These are phyloP conservation scores for Noccaea caerulescens DNA, from an alignment of 345 rosid genomes.

Conservation along the genomic window DNA sequence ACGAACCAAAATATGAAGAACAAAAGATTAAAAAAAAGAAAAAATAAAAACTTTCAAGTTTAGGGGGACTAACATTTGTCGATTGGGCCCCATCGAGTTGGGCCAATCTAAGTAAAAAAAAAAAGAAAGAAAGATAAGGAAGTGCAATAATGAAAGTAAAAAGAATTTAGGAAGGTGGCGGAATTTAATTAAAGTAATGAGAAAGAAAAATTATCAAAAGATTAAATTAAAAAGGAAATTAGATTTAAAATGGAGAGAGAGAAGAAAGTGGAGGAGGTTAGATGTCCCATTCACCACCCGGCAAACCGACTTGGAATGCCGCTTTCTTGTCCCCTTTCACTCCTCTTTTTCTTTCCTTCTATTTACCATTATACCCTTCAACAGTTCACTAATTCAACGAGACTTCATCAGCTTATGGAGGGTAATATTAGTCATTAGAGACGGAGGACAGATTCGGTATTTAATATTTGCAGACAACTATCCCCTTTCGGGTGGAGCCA, in stretches of 20 bases:
- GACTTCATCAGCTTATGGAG: not conserved
- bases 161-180: slow-evolving; percentile 29
- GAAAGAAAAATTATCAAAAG: slow-evolving; percentile 10
- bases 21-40: not conserved
- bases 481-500: slow-evolving; percentile 46
- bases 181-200: not conserved
- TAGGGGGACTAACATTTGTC: not conserved
- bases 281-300: slow-evolving; percentile 52
- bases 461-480: slow-evolving; percentile 43
- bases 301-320: slow-evolving; percentile 51
- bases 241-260: slow-evolving; percentile 30
- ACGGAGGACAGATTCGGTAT: slow-evolving; percentile 26
- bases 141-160: slow-evolving; percentile 32
- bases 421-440: not conserved
- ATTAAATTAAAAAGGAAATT: slow-evolving; percentile 13
- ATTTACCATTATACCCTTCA: slow-evolving; percentile 18
- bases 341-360: not conserved
- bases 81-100: slow-evolving; percentile 37
- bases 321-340: slow-evolving; percentile 50
- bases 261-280: slow-evolving; percentile 46
- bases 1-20: not conserved
- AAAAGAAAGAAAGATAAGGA: slow-evolving; percentile 11
- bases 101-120: slow-evolving; percentile 35
- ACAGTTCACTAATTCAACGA: not conserved
- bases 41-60: not conserved